Evolutionary conservation across 2,329 filamentous ascomycete species (phyloP), one percentile per base, ranked within the genome.

Genomic region (Scedosporium aurantiacum): DNA sequence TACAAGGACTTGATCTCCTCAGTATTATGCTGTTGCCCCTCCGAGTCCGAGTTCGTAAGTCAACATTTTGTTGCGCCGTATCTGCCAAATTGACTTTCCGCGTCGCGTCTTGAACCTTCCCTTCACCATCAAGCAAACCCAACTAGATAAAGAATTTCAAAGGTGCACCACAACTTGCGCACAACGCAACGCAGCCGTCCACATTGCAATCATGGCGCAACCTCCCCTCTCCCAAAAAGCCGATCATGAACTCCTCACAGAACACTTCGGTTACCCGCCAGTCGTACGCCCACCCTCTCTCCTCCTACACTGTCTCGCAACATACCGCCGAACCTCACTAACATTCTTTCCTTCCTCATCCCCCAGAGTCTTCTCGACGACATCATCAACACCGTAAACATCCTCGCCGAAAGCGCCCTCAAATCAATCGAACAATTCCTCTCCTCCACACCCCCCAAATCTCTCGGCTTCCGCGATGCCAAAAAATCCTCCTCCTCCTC

Each of bases 371-470:
- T 99, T 50, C 88, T 99, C 70, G 94, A 99, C 83, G 93, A 97
- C 76, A 92, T 97, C 68, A 96, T 97, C 78, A 97, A 97, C 79
- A 89, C 88, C 61, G 86, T 97, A 73, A 99, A 97, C 78, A 90
- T 93, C 69, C 84, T 97, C 68, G 88, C 94, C 69, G 94, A 96
- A 75, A 88, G 88, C 72, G 92, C 91, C 60, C 86, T 96, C 69
- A 90, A 90, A 69, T 90, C 89, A 63, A 86, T 97, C 66, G 94
- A 97, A 74, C 84, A 85, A 61, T 90, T 90, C 1, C 85, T 99
- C 21, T 79, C 90, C 57, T 82, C 82, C 58, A 87, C 89, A 2
- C 84, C 89, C 1, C 89, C 92, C 0, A 79, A 86, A 27, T 81
- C 84, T 14, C 83, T 99, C 40, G 94, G 94, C n/a, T 97, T 97